Percentiles rank a stretch among this genome's conserved stretches.
Evolutionary conservation across 805 yeast genomes (phyloP).

Genomic region (Spathaspora arborariae): DNA sequence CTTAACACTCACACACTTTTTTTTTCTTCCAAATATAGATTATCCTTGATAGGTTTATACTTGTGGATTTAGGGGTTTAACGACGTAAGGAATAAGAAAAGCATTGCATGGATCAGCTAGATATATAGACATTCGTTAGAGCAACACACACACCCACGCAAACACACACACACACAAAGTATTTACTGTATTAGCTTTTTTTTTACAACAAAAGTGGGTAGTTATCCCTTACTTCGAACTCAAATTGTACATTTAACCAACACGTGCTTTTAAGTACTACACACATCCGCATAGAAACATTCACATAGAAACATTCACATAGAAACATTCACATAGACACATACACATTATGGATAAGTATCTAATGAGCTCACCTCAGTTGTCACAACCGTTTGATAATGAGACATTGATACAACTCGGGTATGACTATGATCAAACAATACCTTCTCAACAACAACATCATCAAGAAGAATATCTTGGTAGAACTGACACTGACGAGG

Average conservation of each 20-base stretch:
- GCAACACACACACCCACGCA: neutral
- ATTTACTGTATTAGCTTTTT: neutral
- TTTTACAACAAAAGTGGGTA: no score
- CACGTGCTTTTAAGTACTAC: neutral
- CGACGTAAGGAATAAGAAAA: neutral
- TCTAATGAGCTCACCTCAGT: slow-evolving; percentile 38
- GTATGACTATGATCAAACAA: slow-evolving; percentile 1
- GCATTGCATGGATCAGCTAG: neutral
- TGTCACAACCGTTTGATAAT: slow-evolving; percentile 27
- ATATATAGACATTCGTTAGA: neutral
- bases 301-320: neutral
- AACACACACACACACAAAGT: neutral
- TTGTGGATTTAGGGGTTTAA: neutral
- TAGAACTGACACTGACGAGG: neutral
- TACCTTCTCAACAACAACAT: neutral
- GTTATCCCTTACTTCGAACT: neutral
- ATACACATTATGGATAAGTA: slow-evolving; percentile 29
- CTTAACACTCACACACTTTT: neutral
- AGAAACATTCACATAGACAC: neutral
- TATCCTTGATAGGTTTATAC: neutral
- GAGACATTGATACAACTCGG: slow-evolving; percentile 3
- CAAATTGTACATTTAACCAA: neutral
- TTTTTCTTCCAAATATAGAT: neutral
- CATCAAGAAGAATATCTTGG: neutral
- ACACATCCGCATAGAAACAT: neutral